Conservation (phyloP, 805 yeast genomes). For the Millerozyma miso region DNA sequence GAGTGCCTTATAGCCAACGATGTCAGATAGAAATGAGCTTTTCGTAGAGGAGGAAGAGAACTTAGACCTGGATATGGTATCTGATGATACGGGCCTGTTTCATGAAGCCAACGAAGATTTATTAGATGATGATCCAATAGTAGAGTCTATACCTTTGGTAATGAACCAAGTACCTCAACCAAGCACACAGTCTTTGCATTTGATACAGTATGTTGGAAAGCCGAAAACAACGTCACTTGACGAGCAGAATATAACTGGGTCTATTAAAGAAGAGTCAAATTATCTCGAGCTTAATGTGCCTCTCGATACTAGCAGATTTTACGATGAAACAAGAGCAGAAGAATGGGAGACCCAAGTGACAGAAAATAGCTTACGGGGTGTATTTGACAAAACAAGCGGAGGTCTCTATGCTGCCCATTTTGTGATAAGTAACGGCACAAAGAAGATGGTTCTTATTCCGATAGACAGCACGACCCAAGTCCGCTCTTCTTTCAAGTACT, state of each 20-base stretch:
- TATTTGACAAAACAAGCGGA: slow-evolving; percentile 51
- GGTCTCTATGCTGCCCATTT: slow-evolving; percentile 35
- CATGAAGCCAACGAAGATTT: slow-evolving; percentile 10
- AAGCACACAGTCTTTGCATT: slow-evolving; percentile 26
- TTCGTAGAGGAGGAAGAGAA: slow-evolving; percentile 24
- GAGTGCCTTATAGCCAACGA: not conserved
- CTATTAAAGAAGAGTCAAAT: slow-evolving; percentile 59
- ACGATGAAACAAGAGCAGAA: slow-evolving; percentile 58
- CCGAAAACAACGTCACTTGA: slow-evolving; percentile 39
- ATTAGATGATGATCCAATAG: slow-evolving; percentile 31
- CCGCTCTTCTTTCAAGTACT: slow-evolving; percentile 76
- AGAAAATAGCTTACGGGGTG: slow-evolving; percentile 68
- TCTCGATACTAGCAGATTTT: slow-evolving; percentile 61
- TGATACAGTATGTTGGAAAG: slow-evolving; percentile 52
- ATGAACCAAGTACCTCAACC: slow-evolving; percentile 22
- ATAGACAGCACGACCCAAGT: slow-evolving; percentile 68
- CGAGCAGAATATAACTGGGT: slow-evolving; percentile 32
- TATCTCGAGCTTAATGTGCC: slow-evolving; percentile 76
- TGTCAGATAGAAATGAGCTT: slow-evolving; percentile 6
- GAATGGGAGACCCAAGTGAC: slow-evolving; percentile 59
- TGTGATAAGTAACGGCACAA: slow-evolving; percentile 13
- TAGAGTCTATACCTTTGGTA: slow-evolving; percentile 35
- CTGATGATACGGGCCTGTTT: slow-evolving; percentile 8
- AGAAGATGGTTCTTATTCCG: slow-evolving; percentile 58
- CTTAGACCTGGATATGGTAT: slow-evolving; percentile 10